Evolutionary conservation across 192 early-diverging fungal species (phyloP), one percentile per base, ranked within the genome.

Genomic region (Coemansia sp.): DNA sequence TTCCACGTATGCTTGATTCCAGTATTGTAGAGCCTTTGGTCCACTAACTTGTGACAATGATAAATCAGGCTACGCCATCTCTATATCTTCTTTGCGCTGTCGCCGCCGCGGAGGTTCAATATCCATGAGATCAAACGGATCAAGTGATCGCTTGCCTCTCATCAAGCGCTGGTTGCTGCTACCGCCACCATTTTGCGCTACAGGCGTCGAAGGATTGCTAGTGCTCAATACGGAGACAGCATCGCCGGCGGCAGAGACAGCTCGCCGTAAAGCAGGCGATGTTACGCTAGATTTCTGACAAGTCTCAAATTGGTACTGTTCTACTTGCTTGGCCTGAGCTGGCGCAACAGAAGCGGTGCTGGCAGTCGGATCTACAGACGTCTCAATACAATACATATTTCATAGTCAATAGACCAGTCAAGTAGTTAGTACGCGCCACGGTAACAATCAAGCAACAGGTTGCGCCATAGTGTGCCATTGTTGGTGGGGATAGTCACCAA

Each of bases 61-160:
- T 22, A 24, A 22, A 52, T 52, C 57, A 34, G 15, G 33, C 46
- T 72, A 80, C 58, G 39, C 18, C 74, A 77, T 77, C 22, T 82
- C 80, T 53, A 82, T 69, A 27, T 75, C 70, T 27, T 75, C 76
- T 34, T 40, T 74, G 57, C 80, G 80, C 75, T 75, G 76, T 62
- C 80, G 69, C 62, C 76, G 75, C 44, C 76, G 70, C 16, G 80
- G 80, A 13, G 76, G 76, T 60, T 83, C 80, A 60, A 83, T 72
- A 24, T 83, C 80, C 80, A 83, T 83, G 9, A 64, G 13, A 22
- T 83, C 80, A 53, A 64, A 64, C 1, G 40, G 16, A 3, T 83
- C 80, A 12, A 83, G 49, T 0, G 43, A 31, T 5, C 80, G 72
- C 64, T 83, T 83, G 10, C 49, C 63, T 52, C 69, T 63, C 13